phyloP scores from a whole-genome alignment of 2,329 filamentous ascomycete genomes.

The Pseudocercospora cruenta region DNA sequence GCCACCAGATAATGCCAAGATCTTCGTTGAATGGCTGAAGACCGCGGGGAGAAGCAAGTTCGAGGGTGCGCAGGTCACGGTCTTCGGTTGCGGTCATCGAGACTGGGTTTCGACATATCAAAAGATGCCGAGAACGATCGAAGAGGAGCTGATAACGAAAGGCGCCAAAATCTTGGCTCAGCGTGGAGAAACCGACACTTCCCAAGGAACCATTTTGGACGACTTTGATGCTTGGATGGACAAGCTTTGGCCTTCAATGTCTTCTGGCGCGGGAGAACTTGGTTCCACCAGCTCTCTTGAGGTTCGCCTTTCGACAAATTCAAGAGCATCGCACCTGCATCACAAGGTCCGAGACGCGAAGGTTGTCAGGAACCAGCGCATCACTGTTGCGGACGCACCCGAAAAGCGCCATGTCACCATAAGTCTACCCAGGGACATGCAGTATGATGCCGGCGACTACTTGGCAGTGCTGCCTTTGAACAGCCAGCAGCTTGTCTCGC shows the following conservation, averaged over 20 bases:
- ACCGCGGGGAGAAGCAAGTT: slow-evolving; percentile 50
- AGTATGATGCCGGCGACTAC: slow-evolving; percentile 63
- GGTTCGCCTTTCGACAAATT: slow-evolving; percentile 7
- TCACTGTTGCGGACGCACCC: slow-evolving; percentile 56
- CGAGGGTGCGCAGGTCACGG: slow-evolving; percentile 61
- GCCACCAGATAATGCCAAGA: slow-evolving; percentile 71
- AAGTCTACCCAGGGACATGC: slow-evolving; percentile 50
- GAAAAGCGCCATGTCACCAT: slow-evolving; percentile 60
- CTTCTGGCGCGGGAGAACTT: background rate
- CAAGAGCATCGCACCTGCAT: slow-evolving; percentile 53
- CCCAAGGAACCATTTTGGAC: slow-evolving; percentile 44
- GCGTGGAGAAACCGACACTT: slow-evolving; percentile 42
- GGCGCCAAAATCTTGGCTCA: slow-evolving; percentile 50
- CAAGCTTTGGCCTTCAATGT: slow-evolving; percentile 3
- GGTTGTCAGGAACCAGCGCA: slow-evolving; percentile 56
- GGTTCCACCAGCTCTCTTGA: slow-evolving; percentile 3
- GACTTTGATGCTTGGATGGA: slow-evolving; percentile 45
- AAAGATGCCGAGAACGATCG: slow-evolving; percentile 65
- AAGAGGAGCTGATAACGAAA: slow-evolving; percentile 56
- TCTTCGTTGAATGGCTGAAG: slow-evolving; percentile 69
- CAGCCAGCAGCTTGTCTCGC: slow-evolving; percentile 60
- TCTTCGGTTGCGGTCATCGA: slow-evolving; percentile 69
- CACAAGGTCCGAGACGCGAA: slow-evolving; percentile 65
- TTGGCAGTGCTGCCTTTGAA: slow-evolving; percentile 59
- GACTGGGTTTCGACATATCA: slow-evolving; percentile 68